Evolutionary conservation across 2,329 filamentous ascomycete genomes (phyloP), one percentile per base, ranked within the genome.

Genomic region (Claviceps cyperi): DNA sequence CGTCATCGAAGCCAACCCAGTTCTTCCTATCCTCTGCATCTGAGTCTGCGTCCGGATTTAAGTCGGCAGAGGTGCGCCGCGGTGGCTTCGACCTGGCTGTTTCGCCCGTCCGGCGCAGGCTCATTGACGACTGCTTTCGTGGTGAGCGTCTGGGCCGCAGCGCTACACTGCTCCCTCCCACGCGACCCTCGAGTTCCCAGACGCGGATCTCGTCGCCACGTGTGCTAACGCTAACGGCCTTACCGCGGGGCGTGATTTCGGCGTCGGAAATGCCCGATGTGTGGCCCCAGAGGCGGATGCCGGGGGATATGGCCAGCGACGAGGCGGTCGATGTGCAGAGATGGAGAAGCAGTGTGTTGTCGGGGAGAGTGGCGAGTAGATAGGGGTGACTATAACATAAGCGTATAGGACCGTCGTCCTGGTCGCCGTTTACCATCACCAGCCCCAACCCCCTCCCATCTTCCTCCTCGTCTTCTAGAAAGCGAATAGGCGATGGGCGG

Each of bases 1-100:
- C 86, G 43, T 94, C 87, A 59, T 95, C 88, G 59, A 95, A 95
- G 0, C 86, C 87, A 8, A 95, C 80, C 78, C 84, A 91, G 48
- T 76, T 76, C 52, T 72, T 68, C 46, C 67, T 64, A 51, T 73
- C 72, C 37, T 76, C 69, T 63, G 68, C 69, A 41, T 76, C 69
- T 62, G 68, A 32, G 28, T 32, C 28, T 32, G 28, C 9, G 28
- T 32, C 28, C 1, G 9, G 8, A 4, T 32, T 32, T 4, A 32
- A 8, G 28, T 32, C 69, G 39, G 62, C 59, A 22, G 39, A 48
- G 11, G 45, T 37, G 14, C 48, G 48, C 8, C 35, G 11, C 5
- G 50, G n/a, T 8, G 38, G 4, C 17, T 14, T 14, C 9, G 40
- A 21, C 40, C 39, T 5, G 39, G 3, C 37, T 15, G 15, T 6